Percentiles rank a stretch among this genome's conserved stretches.
Conservation (phyloP, 2,329 filamentous ascomycete species). For the Rutstroemia sp. region DNA sequence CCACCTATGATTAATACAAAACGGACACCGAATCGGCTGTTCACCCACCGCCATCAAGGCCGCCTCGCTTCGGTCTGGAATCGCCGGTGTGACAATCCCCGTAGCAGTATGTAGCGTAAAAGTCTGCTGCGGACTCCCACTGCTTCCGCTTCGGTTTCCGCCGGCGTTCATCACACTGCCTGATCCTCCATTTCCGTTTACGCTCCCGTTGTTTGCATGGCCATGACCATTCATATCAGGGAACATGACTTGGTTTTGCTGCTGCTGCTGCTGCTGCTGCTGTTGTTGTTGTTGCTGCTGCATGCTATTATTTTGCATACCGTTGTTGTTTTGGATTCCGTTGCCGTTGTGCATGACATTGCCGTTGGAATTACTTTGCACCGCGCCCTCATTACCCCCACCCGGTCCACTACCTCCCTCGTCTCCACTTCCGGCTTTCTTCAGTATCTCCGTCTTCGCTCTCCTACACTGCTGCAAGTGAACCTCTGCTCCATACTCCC, state of each 20-base stretch:
- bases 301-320: neutral
- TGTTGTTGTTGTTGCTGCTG: neutral
- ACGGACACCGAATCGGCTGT: conserved; percentile 26
- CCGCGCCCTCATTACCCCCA: conserved; percentile 16
- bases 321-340: neutral
- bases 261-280: neutral
- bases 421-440: conserved; percentile 16
- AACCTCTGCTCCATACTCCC: conserved; percentile 28
- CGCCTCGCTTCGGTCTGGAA: conserved; percentile 16
- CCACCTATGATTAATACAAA: conserved; percentile 28
- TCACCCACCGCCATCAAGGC: conserved; percentile 22
- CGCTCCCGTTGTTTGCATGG: neutral
- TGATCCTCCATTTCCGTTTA: neutral
- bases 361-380: neutral
- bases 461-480: conserved; percentile 29
- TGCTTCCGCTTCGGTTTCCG: neutral
- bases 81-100: conserved; percentile 23
- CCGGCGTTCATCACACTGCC: neutral
- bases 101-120: conserved; percentile 25
- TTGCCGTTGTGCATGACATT: neutral
- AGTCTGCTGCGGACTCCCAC: conserved; percentile 9
- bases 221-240: conserved; percentile 12
- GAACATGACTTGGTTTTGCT: conserved; percentile 3
- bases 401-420: neutral
- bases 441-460: conserved; percentile 29